These are phyloP conservation scores for Talaromyces sp. DNA, from an alignment of 2,329 filamentous ascomycete genomes.

Conservation along the genomic window DNA sequence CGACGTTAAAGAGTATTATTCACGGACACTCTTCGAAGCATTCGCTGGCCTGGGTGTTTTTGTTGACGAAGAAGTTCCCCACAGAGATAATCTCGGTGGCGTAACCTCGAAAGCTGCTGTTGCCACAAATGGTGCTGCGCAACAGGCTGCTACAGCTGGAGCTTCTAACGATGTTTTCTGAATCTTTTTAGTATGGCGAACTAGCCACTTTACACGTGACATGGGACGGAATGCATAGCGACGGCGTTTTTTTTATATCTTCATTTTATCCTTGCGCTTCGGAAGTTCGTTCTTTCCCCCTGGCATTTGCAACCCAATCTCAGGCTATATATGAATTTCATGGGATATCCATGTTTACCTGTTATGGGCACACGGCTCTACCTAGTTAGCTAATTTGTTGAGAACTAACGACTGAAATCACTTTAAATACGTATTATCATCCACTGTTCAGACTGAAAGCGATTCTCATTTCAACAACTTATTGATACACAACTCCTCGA, in stretches of 20 bases:
- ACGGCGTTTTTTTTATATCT: slow-evolving; percentile 14
- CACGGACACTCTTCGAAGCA: slow-evolving; percentile 77
- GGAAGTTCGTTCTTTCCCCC: background rate
- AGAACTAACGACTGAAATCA: background rate
- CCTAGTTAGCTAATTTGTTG: background rate
- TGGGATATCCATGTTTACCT: background rate
- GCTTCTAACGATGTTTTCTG: slow-evolving; percentile 16
- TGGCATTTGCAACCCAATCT: background rate
- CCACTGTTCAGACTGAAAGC: background rate
- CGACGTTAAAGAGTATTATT: slow-evolving; percentile 75
- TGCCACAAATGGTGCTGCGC: slow-evolving; percentile 29
- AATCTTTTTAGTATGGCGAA: background rate
- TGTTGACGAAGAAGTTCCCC: slow-evolving; percentile 66
- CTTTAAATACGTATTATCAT: background rate
- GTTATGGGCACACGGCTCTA: no score
- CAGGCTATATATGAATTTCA: background rate
- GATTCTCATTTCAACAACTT: background rate
- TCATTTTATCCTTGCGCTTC: background rate
- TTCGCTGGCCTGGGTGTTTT: slow-evolving; percentile 88
- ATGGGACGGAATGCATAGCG: slow-evolving; percentile 18
- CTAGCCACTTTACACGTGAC: background rate
- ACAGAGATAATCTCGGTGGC: slow-evolving; percentile 26
- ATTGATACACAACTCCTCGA: background rate
- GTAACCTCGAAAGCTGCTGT: slow-evolving; percentile 23
- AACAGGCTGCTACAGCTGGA: slow-evolving; percentile 22